Percentiles rank a stretch among this genome's conserved stretches.
Conservation (phyloP, 805 yeast species). For the Isabelozyma gotoi region DNA sequence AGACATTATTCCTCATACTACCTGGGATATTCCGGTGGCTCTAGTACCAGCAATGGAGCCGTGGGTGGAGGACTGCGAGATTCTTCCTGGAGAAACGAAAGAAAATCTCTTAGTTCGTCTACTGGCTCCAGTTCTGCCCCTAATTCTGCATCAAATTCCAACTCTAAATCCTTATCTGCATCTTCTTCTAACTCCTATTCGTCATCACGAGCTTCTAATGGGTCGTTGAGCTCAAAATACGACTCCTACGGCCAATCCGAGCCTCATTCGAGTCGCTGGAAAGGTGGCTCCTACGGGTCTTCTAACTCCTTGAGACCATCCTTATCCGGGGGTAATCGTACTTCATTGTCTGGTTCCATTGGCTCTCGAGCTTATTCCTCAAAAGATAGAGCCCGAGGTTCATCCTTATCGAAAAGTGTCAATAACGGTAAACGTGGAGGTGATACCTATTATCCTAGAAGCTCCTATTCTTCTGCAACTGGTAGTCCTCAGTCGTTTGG, state of each 20-base stretch:
- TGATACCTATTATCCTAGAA: constrained; percentile 31
- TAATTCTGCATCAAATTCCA: background rate
- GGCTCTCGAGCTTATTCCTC: constrained; percentile 17
- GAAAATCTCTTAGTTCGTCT: background rate
- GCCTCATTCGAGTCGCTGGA: background rate
- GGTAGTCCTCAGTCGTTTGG: constrained; percentile 1
- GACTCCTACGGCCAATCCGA: background rate
- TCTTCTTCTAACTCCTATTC: background rate
- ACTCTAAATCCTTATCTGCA: background rate
- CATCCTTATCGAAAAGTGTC: constrained; percentile 13
- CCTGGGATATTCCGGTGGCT: constrained; percentile 1
- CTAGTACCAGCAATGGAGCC: constrained; percentile 2
- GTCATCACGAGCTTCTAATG: background rate
- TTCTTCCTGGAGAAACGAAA: background rate
- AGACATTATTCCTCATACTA: background rate
- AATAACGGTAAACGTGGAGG: constrained; percentile 16
- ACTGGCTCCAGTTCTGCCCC: background rate
- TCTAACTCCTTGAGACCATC: constrained; percentile 5
- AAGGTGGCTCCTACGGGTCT: constrained; percentile 5
- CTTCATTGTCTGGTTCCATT: constrained; percentile 22
- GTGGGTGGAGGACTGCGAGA: background rate
- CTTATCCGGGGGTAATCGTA: constrained; percentile 12
- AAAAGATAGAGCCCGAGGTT: constrained; percentile 19
- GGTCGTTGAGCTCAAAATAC: background rate
- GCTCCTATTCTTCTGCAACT: constrained; percentile 5